Evolutionary conservation across 164 flowering plant species (phyloP), one percentile per base, ranked within the genome.

Genomic region (Cinnamomum chago): DNA sequence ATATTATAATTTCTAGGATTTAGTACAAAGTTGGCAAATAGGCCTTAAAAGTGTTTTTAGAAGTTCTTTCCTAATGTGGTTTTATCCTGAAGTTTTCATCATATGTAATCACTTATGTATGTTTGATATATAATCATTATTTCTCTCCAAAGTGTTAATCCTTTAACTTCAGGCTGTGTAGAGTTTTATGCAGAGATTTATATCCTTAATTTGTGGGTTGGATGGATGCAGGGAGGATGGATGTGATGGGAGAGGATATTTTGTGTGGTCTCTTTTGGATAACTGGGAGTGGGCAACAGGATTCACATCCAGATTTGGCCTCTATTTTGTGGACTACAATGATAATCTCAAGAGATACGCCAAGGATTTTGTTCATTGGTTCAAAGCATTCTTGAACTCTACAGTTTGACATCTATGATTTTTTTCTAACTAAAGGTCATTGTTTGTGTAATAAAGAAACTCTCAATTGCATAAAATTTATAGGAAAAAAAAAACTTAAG

Each of bases 231-330:
- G 97, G 76, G 92, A 90, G 70, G 97, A 94, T 78, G 98, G 98
- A 2, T 92, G 97, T 85, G 89, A 94, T 76, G 97, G 90, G 73
- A 90, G 76, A 73, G 97, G 98, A 18, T 92, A 92, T 77, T 94
- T 94, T 80, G 93, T 66, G 3, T 94, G 98, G 98, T 91, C 98
- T 30, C 80, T 94, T n/a, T 52, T 94, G 82, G 98, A 94, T 74
- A 94, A 92, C 50, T 94, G 96, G 96, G 98, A 92, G 79, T 92
- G 98, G 98, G 84, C 81, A 55, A 90, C 94, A 17, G 98, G 98
- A 10, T 94, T 71, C 80, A 83, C 87, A 64, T 92, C 96, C 3
- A 89, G 98, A 65, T 92, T 94, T 80, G 98, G 98, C 12, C 86
- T 94, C 18, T 92, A 83, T 67, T 94, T 83, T 70, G 96, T 94